Conservation (phyloP, 805 yeast genomes). For the Sporopachydermia lactativora region DNA sequence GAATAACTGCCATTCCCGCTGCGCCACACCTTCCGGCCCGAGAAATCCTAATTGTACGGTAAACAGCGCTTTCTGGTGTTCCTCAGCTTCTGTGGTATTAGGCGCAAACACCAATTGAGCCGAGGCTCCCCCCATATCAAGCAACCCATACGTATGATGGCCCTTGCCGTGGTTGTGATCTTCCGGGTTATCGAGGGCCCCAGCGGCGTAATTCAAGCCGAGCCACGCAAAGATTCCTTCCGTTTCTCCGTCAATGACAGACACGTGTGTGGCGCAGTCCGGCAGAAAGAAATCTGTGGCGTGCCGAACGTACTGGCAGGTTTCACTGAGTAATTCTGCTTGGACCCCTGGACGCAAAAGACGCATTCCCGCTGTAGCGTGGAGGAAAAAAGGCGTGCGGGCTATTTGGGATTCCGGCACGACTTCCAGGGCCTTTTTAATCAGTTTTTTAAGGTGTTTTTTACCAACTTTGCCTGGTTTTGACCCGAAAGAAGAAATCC, state of each 20-base stretch:
- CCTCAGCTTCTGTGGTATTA: slow-evolving; percentile 27
- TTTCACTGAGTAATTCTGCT: slow-evolving; percentile 27
- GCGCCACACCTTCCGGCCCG: slow-evolving; percentile 10
- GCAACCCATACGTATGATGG: slow-evolving; percentile 37
- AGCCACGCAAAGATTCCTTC: slow-evolving; percentile 63
- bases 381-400: slow-evolving; percentile 54
- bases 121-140: slow-evolving; percentile 54
- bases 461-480: slow-evolving; percentile 37
- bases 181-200: slow-evolving; percentile 24
- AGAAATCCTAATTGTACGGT: slow-evolving; percentile 27
- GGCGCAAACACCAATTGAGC: slow-evolving; percentile 57
- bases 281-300: slow-evolving; percentile 42
- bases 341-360: slow-evolving; percentile 35
- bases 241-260: slow-evolving; percentile 45
- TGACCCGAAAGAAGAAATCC: slow-evolving; percentile 35
- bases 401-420: slow-evolving; percentile 46
- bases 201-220: slow-evolving; percentile 40
- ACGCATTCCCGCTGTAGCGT: slow-evolving; percentile 61
- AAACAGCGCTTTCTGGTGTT: slow-evolving; percentile 33
- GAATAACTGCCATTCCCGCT: slow-evolving; percentile 28
- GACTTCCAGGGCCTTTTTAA: slow-evolving; percentile 31
- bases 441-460: slow-evolving; percentile 34
- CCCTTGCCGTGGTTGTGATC: slow-evolving; percentile 28
- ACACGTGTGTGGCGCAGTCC: slow-evolving; percentile 45
- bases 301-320: slow-evolving; percentile 34